These are phyloP conservation scores for Paecilomyces formosus DNA, from an alignment of 2,329 filamentous ascomycete species.

Conservation along the genomic window DNA sequence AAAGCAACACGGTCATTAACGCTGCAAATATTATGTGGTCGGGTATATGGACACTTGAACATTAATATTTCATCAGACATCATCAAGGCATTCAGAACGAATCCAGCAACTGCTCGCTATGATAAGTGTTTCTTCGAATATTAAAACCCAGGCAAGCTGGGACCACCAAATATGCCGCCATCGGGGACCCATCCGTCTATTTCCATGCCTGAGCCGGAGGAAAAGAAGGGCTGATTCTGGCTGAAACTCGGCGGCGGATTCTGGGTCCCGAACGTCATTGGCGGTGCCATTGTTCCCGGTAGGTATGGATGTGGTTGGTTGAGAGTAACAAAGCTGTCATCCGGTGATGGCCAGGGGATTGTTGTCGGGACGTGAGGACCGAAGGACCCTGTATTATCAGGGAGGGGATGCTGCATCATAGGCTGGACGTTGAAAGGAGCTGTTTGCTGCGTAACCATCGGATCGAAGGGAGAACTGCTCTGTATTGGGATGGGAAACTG, in stretches of 20 bases:
- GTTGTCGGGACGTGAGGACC: not conserved
- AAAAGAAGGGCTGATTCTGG: not conserved
- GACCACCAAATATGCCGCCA: slow-evolving; percentile 6
- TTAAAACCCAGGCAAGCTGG: slow-evolving; percentile 1
- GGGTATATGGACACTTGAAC: not conserved
- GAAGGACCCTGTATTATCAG: not conserved
- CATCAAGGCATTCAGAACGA: not conserved
- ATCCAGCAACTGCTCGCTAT: not conserved
- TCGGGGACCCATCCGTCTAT: slow-evolving; percentile 10
- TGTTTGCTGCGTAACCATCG: not conserved
- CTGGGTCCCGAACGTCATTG: not conserved
- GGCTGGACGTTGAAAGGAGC: not conserved
- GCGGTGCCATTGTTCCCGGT: not conserved
- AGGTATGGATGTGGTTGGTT: not conserved
- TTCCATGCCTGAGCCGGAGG: slow-evolving; percentile 3
- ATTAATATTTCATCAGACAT: not conserved
- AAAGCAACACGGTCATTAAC: not conserved
- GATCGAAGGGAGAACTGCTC: not conserved
- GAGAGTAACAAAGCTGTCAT: not conserved
- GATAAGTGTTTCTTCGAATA: not conserved
- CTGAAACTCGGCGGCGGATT: not conserved
- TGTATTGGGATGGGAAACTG: not conserved
- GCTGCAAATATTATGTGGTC: not conserved
- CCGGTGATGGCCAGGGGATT: not conserved
- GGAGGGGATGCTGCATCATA: not conserved